phyloP scores from a whole-genome alignment of 2,329 filamentous ascomycete species.

The Pseudogymnoascus sp. region DNA sequence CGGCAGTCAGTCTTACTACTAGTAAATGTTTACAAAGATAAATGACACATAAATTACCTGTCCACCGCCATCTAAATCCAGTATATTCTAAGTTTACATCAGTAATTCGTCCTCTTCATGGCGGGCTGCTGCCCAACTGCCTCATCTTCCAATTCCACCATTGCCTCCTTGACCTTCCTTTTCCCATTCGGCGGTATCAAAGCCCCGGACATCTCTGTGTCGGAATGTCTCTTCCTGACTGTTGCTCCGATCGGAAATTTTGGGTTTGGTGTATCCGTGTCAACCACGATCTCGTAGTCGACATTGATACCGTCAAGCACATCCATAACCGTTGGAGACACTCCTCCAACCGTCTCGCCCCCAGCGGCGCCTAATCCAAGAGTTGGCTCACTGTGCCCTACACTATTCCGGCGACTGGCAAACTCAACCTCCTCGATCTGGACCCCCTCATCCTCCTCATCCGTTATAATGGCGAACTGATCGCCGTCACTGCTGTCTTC shows the following conservation, averaged over 20 bases:
- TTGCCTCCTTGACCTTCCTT: background rate
- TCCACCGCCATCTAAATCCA: background rate
- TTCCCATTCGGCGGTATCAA: background rate
- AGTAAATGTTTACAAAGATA: background rate
- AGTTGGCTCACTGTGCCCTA: background rate
- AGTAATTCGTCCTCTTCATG: background rate
- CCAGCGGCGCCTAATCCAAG: background rate
- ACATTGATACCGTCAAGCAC: background rate
- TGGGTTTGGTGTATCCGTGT: background rate
- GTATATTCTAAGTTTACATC: background rate
- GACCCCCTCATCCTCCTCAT: background rate
- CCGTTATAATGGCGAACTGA: background rate
- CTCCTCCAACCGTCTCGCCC: background rate
- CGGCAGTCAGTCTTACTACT: background rate
- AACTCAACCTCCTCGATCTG: background rate
- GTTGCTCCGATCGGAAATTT: background rate
- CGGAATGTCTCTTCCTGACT: background rate
- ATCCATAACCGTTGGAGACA: background rate
- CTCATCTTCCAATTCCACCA: background rate
- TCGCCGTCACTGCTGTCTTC: background rate
- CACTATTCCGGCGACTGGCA: background rate
- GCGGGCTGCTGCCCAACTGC: background rate
- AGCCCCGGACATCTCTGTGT: background rate
- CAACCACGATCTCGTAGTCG: background rate
- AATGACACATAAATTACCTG: background rate